Conservation (phyloP, 2,329 filamentous ascomycete species). For the Penicillium sp. region DNA sequence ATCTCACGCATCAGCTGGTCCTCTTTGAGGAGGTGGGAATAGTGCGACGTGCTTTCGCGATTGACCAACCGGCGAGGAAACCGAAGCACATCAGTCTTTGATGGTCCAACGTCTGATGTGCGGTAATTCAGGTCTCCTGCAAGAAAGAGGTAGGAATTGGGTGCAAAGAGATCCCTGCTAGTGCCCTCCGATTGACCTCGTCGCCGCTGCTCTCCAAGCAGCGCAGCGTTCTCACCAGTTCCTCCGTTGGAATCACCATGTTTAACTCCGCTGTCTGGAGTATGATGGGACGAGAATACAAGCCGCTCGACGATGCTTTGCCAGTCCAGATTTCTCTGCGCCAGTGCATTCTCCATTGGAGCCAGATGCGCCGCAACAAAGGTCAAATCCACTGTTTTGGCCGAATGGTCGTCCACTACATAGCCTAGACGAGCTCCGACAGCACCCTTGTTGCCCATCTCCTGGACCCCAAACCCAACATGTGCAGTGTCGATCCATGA, state of each 20-base stretch:
- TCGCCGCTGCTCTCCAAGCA: slow-evolving; percentile 32
- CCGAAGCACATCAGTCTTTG: slow-evolving; percentile 56
- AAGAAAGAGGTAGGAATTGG: slow-evolving; percentile 78
- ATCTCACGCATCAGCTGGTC: slow-evolving; percentile 83
- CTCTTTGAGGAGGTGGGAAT: slow-evolving; percentile 66
- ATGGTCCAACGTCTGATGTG: slow-evolving; percentile 70
- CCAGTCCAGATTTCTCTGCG: slow-evolving; percentile 85
- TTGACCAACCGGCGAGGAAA: slow-evolving; percentile 67
- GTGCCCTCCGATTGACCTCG: slow-evolving; percentile 34
- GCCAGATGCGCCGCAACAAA: slow-evolving; percentile 89
- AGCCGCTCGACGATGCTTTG: slow-evolving; percentile 77
- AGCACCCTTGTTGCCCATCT: slow-evolving; percentile 96
- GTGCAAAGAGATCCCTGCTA: slow-evolving; percentile 67
- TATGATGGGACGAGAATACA: slow-evolving; percentile 63
- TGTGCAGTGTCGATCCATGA: slow-evolving; percentile 74
- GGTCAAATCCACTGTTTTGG: slow-evolving; percentile 68
- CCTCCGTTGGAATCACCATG: slow-evolving; percentile 32
- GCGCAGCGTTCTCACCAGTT: slow-evolving; percentile 34
- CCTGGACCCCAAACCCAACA: slow-evolving; percentile 79
- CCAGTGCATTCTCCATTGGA: slow-evolving; percentile 79
- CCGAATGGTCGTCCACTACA: slow-evolving; percentile 38
- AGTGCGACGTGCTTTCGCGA: slow-evolving; percentile 62
- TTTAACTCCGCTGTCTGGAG: slow-evolving; percentile 29
- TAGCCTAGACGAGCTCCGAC: slow-evolving; percentile 76
- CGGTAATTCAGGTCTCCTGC: slow-evolving; percentile 96